Conservation (phyloP, 441 rosid genomes). For the Corymbia citriodora region DNA sequence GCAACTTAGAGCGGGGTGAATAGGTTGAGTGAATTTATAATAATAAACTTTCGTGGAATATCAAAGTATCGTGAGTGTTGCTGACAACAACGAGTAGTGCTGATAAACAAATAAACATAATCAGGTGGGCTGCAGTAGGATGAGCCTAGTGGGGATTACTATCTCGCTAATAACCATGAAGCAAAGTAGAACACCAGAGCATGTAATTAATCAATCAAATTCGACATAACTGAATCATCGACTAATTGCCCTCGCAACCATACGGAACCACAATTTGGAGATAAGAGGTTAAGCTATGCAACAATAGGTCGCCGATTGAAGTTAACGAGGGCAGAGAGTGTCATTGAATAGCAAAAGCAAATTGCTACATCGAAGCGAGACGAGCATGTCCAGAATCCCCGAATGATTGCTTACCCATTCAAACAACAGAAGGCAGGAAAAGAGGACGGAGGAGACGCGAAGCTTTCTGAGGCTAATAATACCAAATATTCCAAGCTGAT, state of each 20-base stretch:
- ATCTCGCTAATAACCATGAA: accelerated
- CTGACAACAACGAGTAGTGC: no score
- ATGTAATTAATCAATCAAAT: no score
- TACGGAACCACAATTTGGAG: background rate
- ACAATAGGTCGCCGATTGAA: accelerated
- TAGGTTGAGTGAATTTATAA: no score
- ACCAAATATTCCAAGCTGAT: background rate
- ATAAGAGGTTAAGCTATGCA: background rate
- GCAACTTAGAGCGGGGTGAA: no score
- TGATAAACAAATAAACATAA: no score
- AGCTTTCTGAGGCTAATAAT: accelerated
- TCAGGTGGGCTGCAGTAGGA: no score
- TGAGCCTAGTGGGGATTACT: no score
- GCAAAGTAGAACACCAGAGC: background rate
- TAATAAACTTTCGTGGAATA: no score
- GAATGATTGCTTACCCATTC: background rate
- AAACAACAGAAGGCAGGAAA: background rate
- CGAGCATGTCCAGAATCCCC: background rate
- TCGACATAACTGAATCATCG: accelerated
- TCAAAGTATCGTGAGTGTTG: no score
- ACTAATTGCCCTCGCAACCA: no score
- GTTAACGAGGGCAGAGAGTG: background rate
- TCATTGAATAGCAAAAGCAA: background rate
- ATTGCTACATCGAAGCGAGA: background rate
- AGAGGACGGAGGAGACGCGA: background rate